Base-by-base conservation (phyloP, 805 yeast species). In the Starmerella etchellsii region DNA sequence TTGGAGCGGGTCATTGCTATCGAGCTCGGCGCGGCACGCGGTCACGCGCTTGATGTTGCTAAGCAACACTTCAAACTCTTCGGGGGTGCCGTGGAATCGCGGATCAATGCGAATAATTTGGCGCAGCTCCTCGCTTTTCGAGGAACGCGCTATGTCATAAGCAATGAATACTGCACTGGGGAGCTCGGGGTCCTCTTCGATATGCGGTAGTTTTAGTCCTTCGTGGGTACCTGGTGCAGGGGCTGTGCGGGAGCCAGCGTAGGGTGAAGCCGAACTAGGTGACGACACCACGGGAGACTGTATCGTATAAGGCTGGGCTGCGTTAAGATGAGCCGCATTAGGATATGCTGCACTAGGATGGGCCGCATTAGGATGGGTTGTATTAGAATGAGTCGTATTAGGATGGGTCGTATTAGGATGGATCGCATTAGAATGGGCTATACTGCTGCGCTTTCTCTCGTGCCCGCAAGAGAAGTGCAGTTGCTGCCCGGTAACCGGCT, bases 81-180 rank as follows among this genome's bases (percentile, higher is more conserved):
- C 23, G 18, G 16, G 27, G 20, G 34, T 14, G 24, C 41, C 41
- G 22, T 27, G 27, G 16, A 15, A 24, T n/a, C 11, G 24, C 11
- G 34, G 24, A 16, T 46, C 43, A 9, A 52, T 26, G 14, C 42
- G 48, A 15, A 52, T 37, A 26, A 51, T 34, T 33, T 52, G 55
- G 18, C 52, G 42, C 8, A 52, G 44, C 14, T 37, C 28, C 22
- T 24, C 20, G 21, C 46, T 40, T 23, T 26, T 28, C 21, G 51
- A 49, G 21, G 45, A 49, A 13, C 44, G 42, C 15, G 55, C 55
- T 8, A 46, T 49, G 25, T 52, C 55, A 29, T 47, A 52, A 2
- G 55, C 55, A 9, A 54, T 47, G 29, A 31, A 39, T 5, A 52
- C 34, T 13, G 38, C 37, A 8, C 28, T 38, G 7, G 51, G 43